Evolutionary conservation across 2,329 filamentous ascomycete genomes (phyloP), one percentile per base, ranked within the genome.

Genomic region (Boeremia exigua): DNA sequence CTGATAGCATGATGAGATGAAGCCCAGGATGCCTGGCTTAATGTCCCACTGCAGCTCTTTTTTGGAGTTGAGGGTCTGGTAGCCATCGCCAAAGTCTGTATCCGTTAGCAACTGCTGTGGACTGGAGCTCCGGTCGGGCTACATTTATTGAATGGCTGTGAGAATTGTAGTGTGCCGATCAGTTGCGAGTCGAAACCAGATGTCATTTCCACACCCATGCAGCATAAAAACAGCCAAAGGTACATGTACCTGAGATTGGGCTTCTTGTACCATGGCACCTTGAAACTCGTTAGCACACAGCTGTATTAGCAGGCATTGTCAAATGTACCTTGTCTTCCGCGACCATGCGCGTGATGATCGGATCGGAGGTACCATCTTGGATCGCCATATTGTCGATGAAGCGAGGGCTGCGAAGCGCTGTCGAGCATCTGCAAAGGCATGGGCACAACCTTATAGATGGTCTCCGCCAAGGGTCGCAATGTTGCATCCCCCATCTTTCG

Each of bases 281-380:
- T 5, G 6, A 1, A 8, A 6, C 11, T 15, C 14, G 25, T 55
- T n/a, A 55, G 47, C 8, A 6, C 9, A 32, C 23, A 4, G 2
- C 7, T 9, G 6, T 6, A 45, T 2, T 14, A 27, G 9, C 30
- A 32, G 10, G 4, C 6, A 25, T 0, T 4, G 7, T 30, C 9
- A 14, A 15, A 29, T 5, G 5, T 33, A 47, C 53, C 58, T 70
- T 76, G 58, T 80, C 78, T 55, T 68, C 65, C 56, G 61, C 74
- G 28, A 78, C 75, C 66, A 80, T 73, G 58, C 74, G 73, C 42
- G 77, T 78, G 63, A 80, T 68, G 54, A 79, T 69, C 23, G 77
- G 77, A 55, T 80, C 78, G 36, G 75, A 66, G 12, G 63, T 65
- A 33, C 65, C 68, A 61, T 66, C 58, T 43, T 59, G 52, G 58